Conservation (phyloP, 2,329 filamentous ascomycete species). For the Epichloe bromicola region DNA sequence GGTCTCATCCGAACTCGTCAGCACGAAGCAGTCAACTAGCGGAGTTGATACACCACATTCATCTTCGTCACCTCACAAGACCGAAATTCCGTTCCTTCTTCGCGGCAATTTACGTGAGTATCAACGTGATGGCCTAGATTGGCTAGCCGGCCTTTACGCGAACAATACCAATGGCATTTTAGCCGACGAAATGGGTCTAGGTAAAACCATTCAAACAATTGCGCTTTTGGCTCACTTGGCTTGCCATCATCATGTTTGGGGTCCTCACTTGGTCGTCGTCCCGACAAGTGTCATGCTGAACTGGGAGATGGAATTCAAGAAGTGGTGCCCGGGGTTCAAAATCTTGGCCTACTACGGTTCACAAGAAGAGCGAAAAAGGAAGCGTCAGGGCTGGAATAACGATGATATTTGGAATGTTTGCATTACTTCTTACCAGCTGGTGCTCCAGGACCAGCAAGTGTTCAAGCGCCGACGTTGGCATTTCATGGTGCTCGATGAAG, state of each 20-base stretch:
- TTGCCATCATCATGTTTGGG: conserved; percentile 83
- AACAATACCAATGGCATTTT: conserved; percentile 92
- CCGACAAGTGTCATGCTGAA: conserved; percentile 98
- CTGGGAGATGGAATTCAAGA: conserved; percentile 99
- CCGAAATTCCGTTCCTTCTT: conserved; percentile 67
- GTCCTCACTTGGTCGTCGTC: conserved; percentile 88
- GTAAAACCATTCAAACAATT: conserved; percentile 97
- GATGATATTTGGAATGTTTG: conserved; percentile 93
- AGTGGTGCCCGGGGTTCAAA: conserved; percentile 96
- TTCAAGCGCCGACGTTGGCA: conserved; percentile 92
- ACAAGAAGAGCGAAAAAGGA: conserved; percentile 80
- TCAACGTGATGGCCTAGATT: conserved; percentile 92
- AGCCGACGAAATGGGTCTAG: conserved; percentile 95
- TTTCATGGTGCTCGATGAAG: conserved; percentile 96
- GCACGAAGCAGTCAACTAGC: conserved; percentile 16
- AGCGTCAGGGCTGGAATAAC: conserved; percentile 86
- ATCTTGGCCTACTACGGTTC: conserved; percentile 94
- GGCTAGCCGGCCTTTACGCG: conserved; percentile 84
- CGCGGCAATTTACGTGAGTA: conserved; percentile 88
- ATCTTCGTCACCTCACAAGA: conserved; percentile 36
- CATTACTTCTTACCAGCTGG: conserved; percentile 94
- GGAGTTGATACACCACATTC: conserved; percentile 21
- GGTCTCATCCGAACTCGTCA: conserved; percentile 23
- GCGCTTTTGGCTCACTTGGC: conserved; percentile 85
- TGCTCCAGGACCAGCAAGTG: conserved; percentile 84